These are phyloP conservation scores for Lyophyllum shimeji DNA, from an alignment of 768 basidiomycete species.

Conservation along the genomic window DNA sequence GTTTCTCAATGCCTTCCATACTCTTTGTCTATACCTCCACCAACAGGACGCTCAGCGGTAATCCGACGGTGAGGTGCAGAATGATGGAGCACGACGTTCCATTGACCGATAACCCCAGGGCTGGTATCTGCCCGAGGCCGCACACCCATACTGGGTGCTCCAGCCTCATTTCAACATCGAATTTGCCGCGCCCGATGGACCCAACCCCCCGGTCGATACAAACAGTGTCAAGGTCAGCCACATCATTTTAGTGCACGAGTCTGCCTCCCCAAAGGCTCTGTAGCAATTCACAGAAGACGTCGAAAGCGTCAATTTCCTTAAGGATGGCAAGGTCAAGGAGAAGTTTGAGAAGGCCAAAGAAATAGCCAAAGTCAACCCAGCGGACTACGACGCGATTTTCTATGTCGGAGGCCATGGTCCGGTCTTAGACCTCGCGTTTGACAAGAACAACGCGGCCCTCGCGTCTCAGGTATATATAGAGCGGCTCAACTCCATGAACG, in stretches of 20 bases:
- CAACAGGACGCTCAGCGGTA: slow-evolving; percentile 52
- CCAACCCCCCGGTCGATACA: slow-evolving; percentile 71
- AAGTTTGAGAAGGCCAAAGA: slow-evolving; percentile 59
- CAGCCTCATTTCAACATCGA: slow-evolving; percentile 50
- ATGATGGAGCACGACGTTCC: background rate
- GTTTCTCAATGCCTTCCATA: slow-evolving; percentile 39
- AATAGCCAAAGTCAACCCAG: slow-evolving; percentile 54
- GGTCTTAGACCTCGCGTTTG: slow-evolving; percentile 64
- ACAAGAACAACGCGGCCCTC: slow-evolving; percentile 56
- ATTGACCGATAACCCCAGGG: slow-evolving; percentile 40
- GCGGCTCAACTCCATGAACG: background rate
- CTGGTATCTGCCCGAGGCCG: slow-evolving; percentile 78
- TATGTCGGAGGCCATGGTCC: slow-evolving; percentile 83
- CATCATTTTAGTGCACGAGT: background rate
- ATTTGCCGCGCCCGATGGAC: slow-evolving; percentile 60
- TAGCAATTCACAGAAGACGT: slow-evolving; percentile 58
- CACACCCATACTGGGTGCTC: slow-evolving; percentile 68
- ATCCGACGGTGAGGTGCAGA: slow-evolving; percentile 42
- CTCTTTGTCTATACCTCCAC: slow-evolving; percentile 79
- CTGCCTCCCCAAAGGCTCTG: background rate
- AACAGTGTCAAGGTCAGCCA: slow-evolving; percentile 46
- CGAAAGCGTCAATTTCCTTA: slow-evolving; percentile 55
- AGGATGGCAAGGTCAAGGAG: slow-evolving; percentile 49
- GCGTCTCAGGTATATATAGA: slow-evolving; percentile 46
- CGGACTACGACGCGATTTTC: slow-evolving; percentile 73